Base-by-base conservation (phyloP, 1,284 basidiomycete genomes). In the Leucoagaricus sp. region DNA sequence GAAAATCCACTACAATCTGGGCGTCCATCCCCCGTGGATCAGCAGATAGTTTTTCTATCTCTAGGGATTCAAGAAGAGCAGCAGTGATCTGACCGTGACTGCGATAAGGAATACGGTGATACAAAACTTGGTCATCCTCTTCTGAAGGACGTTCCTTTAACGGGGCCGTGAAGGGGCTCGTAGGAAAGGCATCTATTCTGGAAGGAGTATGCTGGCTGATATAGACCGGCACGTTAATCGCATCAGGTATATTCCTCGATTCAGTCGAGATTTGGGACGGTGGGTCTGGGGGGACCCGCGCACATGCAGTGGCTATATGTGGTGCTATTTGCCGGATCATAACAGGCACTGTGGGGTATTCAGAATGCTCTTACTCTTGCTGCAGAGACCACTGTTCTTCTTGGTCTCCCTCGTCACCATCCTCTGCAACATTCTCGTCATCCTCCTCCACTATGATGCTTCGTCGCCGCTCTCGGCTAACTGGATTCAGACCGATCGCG, bases 361-460 rank as follows among this genome's bases (percentile, higher is more conserved):
- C 68, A 29, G 71, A 72, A 69, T 73, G 41, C 47, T 31, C 42
- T n/a, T n/a, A n/a, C n/a, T n/a, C n/a, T 9, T 53, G 60, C 12
- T 19, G 19, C 7, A 23, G 29, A 25, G 29, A 15, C 29, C 12
- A 3, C 31, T 42, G 9, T 34, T 44, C 47, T 9, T 51, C 33
- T 26, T 40, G 17, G 13, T 47, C 44, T 10, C 9, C 48, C 6
- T 61, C 62, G 9, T 72, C 69, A 56, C 78, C 77, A 15, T 87
- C 83, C 38, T 86, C 86, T 50, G 88, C 85, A 67, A 89, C 77
- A 17, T 81, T 73, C 47, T 86, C 82, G 49, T 86, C 83, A 34
- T 87, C 86, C 50, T 89, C 85, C 67, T 89, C 87, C 41, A 91
- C 79, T 1, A 91, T 75, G 17, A 87, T 79, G 64, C 87, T 86